Evolutionary conservation across 2,329 filamentous ascomycete species (phyloP).

Genomic region (Periconia sp.): DNA sequence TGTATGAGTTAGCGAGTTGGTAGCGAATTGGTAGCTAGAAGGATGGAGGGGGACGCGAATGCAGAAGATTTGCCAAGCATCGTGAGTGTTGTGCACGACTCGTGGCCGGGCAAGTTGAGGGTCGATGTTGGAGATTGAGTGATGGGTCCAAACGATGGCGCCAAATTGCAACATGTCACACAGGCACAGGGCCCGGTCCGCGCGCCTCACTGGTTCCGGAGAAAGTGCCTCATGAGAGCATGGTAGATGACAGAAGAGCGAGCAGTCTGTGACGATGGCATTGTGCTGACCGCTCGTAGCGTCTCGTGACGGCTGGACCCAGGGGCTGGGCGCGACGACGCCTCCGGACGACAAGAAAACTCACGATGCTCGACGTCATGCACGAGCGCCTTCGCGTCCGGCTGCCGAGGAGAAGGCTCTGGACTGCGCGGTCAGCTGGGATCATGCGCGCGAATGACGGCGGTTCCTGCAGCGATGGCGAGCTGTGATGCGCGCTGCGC

Average conservation of each 20-base stretch:
- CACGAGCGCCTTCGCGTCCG: constrained; percentile 9
- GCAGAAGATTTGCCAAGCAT: constrained; percentile 15
- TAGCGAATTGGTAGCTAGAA: background rate
- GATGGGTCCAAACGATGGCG: constrained; percentile 27
- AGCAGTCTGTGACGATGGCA: constrained; percentile 5
- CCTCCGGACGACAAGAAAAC: constrained; percentile 20
- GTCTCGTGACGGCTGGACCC: constrained; percentile 19
- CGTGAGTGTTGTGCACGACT: constrained; percentile 10
- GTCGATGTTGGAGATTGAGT: constrained; percentile 13
- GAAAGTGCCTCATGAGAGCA: background rate
- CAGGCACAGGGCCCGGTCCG: constrained; percentile 3
- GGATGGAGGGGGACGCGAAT: no score
- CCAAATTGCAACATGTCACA: constrained; percentile 25
- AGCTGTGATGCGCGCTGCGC: no score
- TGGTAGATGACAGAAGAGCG: constrained; percentile 5
- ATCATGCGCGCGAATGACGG: background rate
- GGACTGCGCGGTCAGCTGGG: constrained; percentile 7
- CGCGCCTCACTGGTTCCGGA: background rate
- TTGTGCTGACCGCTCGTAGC: background rate
- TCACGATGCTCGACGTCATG: constrained; percentile 48
- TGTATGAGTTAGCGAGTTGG: background rate
- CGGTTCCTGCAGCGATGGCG: constrained; percentile 13
- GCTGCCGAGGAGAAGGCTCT: constrained; percentile 6
- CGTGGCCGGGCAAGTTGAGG: constrained; percentile 4
- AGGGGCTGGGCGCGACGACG: constrained; percentile 15